These are phyloP conservation scores for Lachancea fermentati DNA, from an alignment of 805 yeast genomes.

Conservation along the genomic window DNA sequence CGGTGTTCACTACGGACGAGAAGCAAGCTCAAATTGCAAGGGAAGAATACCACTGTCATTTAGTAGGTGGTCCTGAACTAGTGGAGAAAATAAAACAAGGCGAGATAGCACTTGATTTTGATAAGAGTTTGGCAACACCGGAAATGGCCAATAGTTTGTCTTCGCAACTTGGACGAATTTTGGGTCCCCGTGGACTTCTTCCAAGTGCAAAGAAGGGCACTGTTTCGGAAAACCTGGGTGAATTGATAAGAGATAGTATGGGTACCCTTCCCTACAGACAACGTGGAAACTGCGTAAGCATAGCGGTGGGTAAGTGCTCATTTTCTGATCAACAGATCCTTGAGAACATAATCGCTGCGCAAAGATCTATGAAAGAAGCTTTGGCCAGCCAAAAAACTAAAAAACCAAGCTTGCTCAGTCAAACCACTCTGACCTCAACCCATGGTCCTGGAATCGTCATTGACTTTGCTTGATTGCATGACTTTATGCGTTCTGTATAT, in stretches of 20 bases:
- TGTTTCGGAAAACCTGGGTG: constrained; percentile 59
- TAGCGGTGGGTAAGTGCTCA: constrained; percentile 72
- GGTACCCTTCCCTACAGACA: constrained; percentile 81
- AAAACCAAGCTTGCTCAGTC: constrained; percentile 65
- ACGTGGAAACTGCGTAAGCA: constrained; percentile 49
- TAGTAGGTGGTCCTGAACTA: constrained; percentile 69
- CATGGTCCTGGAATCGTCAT: constrained; percentile 78
- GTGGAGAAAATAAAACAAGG: constrained; percentile 54
- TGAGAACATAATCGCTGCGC: constrained; percentile 62
- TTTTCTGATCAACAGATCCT: constrained; percentile 74
- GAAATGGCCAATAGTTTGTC: constrained; percentile 59
- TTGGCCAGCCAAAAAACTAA: constrained; percentile 53
- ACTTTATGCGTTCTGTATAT: background rate
- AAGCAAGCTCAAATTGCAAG: constrained; percentile 49
- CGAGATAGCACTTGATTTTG: constrained; percentile 49
- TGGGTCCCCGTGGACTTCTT: constrained; percentile 88
- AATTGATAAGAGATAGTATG: constrained; percentile 46
- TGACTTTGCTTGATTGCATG: constrained; percentile 34
- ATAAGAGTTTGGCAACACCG: constrained; percentile 80
- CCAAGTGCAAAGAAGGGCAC: constrained; percentile 86
- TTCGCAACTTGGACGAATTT: constrained; percentile 63
- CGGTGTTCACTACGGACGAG: constrained; percentile 60
- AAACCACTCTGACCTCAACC: constrained; percentile 61
- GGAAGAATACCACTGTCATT: constrained; percentile 49
- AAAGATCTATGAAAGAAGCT: constrained; percentile 52